These are phyloP conservation scores for Arthrobotrys sphaeroides DNA, from an alignment of 2,329 filamentous ascomycete genomes.

Conservation along the genomic window DNA sequence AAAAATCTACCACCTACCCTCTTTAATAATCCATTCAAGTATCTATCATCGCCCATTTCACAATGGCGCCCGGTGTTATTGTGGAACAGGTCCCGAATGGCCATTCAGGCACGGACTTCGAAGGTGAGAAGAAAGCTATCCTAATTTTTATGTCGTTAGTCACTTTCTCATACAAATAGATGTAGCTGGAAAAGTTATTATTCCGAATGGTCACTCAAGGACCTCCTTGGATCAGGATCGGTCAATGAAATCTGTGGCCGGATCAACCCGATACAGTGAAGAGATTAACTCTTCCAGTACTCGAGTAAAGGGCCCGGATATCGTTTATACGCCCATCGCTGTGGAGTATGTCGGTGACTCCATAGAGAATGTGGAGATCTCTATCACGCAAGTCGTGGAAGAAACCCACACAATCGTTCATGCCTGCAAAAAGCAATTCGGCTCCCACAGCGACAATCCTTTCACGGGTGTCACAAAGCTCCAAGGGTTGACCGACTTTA, in stretches of 20 bases:
- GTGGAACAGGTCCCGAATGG: conserved; percentile 3
- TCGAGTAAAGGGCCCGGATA: background rate
- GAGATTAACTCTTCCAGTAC: background rate
- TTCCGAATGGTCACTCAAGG: conserved; percentile 28
- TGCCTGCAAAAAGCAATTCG: conserved; percentile 28
- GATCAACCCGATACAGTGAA: background rate
- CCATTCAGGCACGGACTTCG: background rate
- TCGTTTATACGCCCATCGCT: background rate
- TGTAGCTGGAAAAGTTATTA: conserved; percentile 25
- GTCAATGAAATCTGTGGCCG: conserved; percentile 7
- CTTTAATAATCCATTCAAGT: background rate
- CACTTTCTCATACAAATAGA: no score
- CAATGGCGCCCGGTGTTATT: conserved; percentile 29
- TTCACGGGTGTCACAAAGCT: conserved; percentile 6
- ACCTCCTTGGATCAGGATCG: conserved; percentile 8
- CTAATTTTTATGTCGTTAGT: background rate
- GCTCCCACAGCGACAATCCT: conserved; percentile 13
- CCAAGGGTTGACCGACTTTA: conserved; percentile 23
- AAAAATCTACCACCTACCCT: no score
- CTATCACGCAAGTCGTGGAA: conserved; percentile 20
- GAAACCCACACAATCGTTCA: conserved; percentile 19
- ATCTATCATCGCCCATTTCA: no score
- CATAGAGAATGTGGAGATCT: conserved; percentile 14
- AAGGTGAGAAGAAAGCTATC: conserved; percentile 20
- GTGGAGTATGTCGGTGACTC: background rate